Conservation (phyloP, 352 stramenopile species). For the Pythium rhizo-oryzae region DNA sequence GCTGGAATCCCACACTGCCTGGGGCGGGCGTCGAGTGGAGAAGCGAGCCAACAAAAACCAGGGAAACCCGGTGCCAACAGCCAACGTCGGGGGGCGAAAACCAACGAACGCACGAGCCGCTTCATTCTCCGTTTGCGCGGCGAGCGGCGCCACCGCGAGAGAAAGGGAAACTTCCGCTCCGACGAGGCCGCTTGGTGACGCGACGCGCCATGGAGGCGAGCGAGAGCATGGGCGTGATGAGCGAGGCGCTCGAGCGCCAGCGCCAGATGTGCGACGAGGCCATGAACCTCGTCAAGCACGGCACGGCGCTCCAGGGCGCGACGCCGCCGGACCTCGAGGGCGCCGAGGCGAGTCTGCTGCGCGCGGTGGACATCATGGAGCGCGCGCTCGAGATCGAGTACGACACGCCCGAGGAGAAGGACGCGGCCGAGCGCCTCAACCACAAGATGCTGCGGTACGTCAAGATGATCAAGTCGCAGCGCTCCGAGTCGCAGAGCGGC, state of each 20-base stretch:
- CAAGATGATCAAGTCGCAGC: constrained; percentile 51
- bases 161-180: too few species aligned
- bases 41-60: too few species aligned
- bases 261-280: constrained; percentile 41
- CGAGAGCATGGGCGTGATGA: constrained; percentile 32
- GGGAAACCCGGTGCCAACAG: too few species aligned
- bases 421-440: constrained; percentile 38
- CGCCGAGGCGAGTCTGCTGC: constrained; percentile 28
- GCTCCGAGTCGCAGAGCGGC: constrained; percentile 24
- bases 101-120: too few species aligned
- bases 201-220: constrained; percentile 17
- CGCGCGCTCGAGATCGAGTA: constrained; percentile 35
- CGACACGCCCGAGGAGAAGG: constrained; percentile 36
- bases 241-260: constrained; percentile 38
- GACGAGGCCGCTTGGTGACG: too few species aligned
- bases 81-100: too few species aligned
- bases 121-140: too few species aligned
- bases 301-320: constrained; percentile 36
- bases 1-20: too few species aligned
- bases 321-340: constrained; percentile 27
- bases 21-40: too few species aligned
- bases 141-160: too few species aligned
- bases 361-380: constrained; percentile 44
- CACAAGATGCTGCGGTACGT: constrained; percentile 51
- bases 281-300: constrained; percentile 43